Evolutionary conservation across 148 eudicot species (phyloP), one percentile per base, ranked within the genome.

Genomic region (Polygonum maritimum): DNA sequence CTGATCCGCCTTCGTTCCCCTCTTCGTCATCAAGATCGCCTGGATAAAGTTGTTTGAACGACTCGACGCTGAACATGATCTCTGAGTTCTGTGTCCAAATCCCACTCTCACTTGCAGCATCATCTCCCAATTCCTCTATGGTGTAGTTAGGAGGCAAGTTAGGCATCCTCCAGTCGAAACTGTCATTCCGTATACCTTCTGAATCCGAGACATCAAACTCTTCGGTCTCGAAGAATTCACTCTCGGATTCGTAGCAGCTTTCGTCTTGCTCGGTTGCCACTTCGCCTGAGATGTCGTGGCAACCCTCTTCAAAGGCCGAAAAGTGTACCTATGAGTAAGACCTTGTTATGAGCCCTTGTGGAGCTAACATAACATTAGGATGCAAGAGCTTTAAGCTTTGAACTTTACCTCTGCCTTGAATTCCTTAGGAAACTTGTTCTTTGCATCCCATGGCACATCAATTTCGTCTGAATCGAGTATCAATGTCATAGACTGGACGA

Each of bases 401-500:
- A 12, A 36, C 13, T 16, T 60, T 82, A 85, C 88, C 85, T 85
- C 91, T 67, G 85, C 85, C 71, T 67, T 81, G 81, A 89, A 89
- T 40, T 86, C 89, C 72, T 77, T 84, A 21, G 88, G 78, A 63
- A 87, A 73, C 71, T 78, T 79, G 55, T 75, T 79, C 80, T 86
- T 86, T 4, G 84, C 77, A 74, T 84, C 81, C 91, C 88, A 87
- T 1, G 81, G 75, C 52, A 82, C 84, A 77, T 89, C 93, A 9
- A 87, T 80, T 33, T 86, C 86, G 49, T 82, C 82, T 35, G 76
- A 78, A 74, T 76, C 57, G 41, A 89, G 85, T 31, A 74, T 79
- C 83, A 86, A 82, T 41, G 81, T 31, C 71, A 87, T 84, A 33
- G 89, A 80, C 41, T 81, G 79, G 63, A 84, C 76, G 48, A 87